Percentiles rank a stretch among this genome's conserved stretches.
phyloP scores from a whole-genome alignment of 352 stramenopile species.

The Globisporangium canariense region DNA sequence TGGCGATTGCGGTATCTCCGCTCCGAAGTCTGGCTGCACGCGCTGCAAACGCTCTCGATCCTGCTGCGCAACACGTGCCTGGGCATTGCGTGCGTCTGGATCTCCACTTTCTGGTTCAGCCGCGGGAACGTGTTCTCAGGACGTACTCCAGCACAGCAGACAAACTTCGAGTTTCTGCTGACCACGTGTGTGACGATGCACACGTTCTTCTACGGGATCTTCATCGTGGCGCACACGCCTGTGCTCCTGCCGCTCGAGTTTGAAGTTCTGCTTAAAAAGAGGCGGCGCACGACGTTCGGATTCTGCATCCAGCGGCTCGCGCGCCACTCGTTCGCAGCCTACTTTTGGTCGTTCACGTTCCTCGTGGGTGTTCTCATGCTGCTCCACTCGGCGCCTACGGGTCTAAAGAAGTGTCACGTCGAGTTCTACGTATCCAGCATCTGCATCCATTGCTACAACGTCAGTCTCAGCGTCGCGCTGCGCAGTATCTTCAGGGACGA shows the following conservation, averaged over 20 bases:
- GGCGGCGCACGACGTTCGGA: neutral
- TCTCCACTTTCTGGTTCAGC: conserved; percentile 23
- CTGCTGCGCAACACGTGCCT: conserved; percentile 24
- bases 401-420: neutral
- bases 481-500: conserved; percentile 8
- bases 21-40: conserved; percentile 9
- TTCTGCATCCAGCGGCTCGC: conserved; percentile 7
- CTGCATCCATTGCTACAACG: conserved; percentile 8
- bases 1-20: neutral
- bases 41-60: conserved; percentile 18
- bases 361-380: conserved; percentile 1
- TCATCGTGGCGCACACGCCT: conserved; percentile 6
- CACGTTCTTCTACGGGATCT: conserved; percentile 7
- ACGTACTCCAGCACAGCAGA: conserved; percentile 21
- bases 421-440: conserved; percentile 7
- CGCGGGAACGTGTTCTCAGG: conserved; percentile 25
- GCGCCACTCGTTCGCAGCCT: conserved; percentile 12
- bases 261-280: conserved; percentile 1
- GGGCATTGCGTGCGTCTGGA: conserved; percentile 16
- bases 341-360: conserved; percentile 5
- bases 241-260: conserved; percentile 15
- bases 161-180: conserved; percentile 22
- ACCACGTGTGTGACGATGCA: conserved; percentile 21
- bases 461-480: conserved; percentile 1
- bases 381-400: neutral